Evolutionary conservation across 75 land plant species (phyloP), one percentile per base, ranked within the genome.

Genomic region (Pinus albicaulis): DNA sequence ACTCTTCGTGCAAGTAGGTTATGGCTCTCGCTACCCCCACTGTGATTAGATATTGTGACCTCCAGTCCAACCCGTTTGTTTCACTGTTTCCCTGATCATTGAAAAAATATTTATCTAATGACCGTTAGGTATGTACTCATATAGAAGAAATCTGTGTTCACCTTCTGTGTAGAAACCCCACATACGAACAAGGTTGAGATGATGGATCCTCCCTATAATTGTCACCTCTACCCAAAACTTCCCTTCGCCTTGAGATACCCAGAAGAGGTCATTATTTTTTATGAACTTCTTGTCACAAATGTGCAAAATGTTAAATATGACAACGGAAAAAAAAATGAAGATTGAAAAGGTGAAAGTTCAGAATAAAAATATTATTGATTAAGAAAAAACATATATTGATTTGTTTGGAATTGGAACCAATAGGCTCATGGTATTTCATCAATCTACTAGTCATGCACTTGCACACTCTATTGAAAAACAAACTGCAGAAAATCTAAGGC

Each of bases 201-300:
- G 91, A 56, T 86, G 91, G 73, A 87, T 82, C 26, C 85, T 71
- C 15, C 83, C 84, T 24, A 89, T 84, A 72, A 81, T 87, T 10
- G 78, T 81, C 7, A 89, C 84, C 83, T 89, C 89, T 1, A 84
- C 85, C 82, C 86, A 84, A 59, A 89, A 89, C 57, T 89, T 82
- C 3, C 73, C 55, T 25, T 89, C 86, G 3, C 86, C 84, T 14
- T 79, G 80, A 0, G 70, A 25, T 2, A 75, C 59, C 10, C 73
- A 28, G 1, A 28, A 0, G 1, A 28, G 1, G 0, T 28, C 31
- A 1, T 28, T 28, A 28, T 1, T 1, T 1, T 28, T 1, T 28
- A 1, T 1, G 1, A 28, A 28, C 1, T 0, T 1, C 31, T 28
- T n/a, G n/a, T n/a, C n/a, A n/a, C n/a, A n/a, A n/a, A n/a, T n/a